Evolutionary conservation across 2,329 filamentous ascomycete genomes (phyloP).

Genomic region (Cytospora paraplurivora): DNA sequence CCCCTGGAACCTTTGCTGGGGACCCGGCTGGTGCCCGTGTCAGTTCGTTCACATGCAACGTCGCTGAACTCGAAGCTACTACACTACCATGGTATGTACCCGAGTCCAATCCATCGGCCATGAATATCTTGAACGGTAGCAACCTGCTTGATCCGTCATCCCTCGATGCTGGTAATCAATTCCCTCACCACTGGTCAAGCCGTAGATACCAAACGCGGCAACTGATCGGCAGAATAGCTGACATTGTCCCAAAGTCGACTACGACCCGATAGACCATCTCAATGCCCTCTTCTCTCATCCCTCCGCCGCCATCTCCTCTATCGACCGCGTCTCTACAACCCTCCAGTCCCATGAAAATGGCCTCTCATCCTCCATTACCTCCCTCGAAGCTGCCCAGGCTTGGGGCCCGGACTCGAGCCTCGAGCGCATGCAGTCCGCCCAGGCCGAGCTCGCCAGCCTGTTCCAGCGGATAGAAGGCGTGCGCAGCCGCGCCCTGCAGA

Average conservation of each 20-base stretch:
- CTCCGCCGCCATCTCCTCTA: slow-evolving; percentile 77
- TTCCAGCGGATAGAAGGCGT: slow-evolving; percentile 96
- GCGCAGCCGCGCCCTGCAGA: slow-evolving; percentile 83
- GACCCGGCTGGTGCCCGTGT: slow-evolving; percentile 5
- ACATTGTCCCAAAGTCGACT: slow-evolving; percentile 59
- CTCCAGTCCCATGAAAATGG: slow-evolving; percentile 79
- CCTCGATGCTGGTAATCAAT: slow-evolving; percentile 32
- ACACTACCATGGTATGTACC: neutral
- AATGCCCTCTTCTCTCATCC: slow-evolving; percentile 93
- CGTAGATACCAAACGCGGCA: too few species aligned
- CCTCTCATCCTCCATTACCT: slow-evolving; percentile 75
- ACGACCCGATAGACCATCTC: slow-evolving; percentile 89
- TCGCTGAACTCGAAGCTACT: slow-evolving; percentile 17
- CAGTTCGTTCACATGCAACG: slow-evolving; percentile 25
- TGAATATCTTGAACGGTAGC: slow-evolving; percentile 28
- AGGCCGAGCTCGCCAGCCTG: slow-evolving; percentile 83
- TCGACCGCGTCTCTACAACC: slow-evolving; percentile 71
- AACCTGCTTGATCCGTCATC: slow-evolving; percentile 27
- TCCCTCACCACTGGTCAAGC: neutral
- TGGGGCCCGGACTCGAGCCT: slow-evolving; percentile 86
- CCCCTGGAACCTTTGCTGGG: slow-evolving; percentile 1
- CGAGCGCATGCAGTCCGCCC: slow-evolving; percentile 86
- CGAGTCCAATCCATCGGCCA: slow-evolving; percentile 14
- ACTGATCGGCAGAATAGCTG: neutral
- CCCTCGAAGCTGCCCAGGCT: slow-evolving; percentile 75